phyloP scores from a whole-genome alignment of 805 yeast genomes.

The Pichia californica region DNA sequence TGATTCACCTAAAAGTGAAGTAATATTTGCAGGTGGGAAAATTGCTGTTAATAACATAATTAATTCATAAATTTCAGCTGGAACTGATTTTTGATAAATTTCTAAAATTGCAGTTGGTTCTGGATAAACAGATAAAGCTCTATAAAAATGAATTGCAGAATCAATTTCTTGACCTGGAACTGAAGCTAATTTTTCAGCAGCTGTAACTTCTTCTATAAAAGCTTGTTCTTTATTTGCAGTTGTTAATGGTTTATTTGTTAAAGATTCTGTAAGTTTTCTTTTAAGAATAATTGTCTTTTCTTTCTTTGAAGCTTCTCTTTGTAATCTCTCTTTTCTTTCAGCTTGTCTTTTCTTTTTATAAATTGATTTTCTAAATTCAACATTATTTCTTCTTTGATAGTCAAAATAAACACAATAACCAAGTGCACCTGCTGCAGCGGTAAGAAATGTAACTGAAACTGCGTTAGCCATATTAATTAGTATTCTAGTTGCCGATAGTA shows the following conservation, averaged over 20 bases:
- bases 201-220: conserved; percentile 77
- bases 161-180: conserved; percentile 63
- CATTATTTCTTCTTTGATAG: conserved; percentile 76
- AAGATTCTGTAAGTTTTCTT: conserved; percentile 54
- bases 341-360: conserved; percentile 58
- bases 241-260: conserved; percentile 62
- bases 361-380: conserved; percentile 74
- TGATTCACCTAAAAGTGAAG: conserved; percentile 51
- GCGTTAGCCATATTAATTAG: conserved; percentile 11
- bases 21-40: conserved; percentile 78
- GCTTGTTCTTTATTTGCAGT: conserved; percentile 63
- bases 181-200: conserved; percentile 76
- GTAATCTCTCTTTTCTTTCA: conserved; percentile 47
- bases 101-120: conserved; percentile 88
- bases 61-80: conserved; percentile 73
- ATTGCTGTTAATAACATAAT: conserved; percentile 86
- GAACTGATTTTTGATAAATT: conserved; percentile 83
- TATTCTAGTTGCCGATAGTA: too few species aligned
- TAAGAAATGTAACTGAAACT: conserved; percentile 16
- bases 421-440: conserved; percentile 42
- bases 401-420: conserved; percentile 89
- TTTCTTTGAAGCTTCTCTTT: conserved; percentile 52
- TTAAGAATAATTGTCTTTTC: conserved; percentile 55
- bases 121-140: conserved; percentile 89
- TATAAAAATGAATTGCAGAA: conserved; percentile 87